phyloP scores from a whole-genome alignment of 78 protist species.

The Monocercomonoides exilis region DNA sequence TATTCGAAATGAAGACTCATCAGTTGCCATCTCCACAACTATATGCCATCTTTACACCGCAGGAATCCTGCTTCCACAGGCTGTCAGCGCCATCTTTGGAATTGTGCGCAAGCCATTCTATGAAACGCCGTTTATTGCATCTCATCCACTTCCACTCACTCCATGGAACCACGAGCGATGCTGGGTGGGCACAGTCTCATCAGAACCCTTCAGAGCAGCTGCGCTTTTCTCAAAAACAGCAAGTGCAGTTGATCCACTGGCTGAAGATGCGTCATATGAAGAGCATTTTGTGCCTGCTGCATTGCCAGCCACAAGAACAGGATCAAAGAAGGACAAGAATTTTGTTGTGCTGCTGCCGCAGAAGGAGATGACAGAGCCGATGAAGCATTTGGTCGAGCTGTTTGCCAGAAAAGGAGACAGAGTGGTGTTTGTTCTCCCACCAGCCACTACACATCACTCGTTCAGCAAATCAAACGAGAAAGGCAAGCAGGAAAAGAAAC shows the following conservation, averaged over 20 bases:
- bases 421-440: too few relatives aligned
- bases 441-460: too few relatives aligned
- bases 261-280: not conserved
- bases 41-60: not conserved
- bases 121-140: not conserved
- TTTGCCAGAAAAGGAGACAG: too few relatives aligned
- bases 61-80: not conserved
- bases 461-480: too few relatives aligned
- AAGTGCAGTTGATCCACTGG: not conserved
- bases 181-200: not conserved
- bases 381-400: too few relatives aligned
- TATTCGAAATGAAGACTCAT: not conserved
- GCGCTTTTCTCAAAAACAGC: not conserved
- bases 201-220: not conserved
- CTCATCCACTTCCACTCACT: not conserved
- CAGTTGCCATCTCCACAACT: not conserved
- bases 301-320: too few relatives aligned
- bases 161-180: conserved; percentile 2
- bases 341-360: too few relatives aligned
- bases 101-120: not conserved
- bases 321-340: too few relatives aligned
- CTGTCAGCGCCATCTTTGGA: not conserved
- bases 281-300: not conserved
- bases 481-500: too few relatives aligned
- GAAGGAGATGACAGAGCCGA: too few relatives aligned